phyloP scores from a whole-genome alignment of 371 early-diverging fungal species.

The Nosema muscidifuracis region DNA sequence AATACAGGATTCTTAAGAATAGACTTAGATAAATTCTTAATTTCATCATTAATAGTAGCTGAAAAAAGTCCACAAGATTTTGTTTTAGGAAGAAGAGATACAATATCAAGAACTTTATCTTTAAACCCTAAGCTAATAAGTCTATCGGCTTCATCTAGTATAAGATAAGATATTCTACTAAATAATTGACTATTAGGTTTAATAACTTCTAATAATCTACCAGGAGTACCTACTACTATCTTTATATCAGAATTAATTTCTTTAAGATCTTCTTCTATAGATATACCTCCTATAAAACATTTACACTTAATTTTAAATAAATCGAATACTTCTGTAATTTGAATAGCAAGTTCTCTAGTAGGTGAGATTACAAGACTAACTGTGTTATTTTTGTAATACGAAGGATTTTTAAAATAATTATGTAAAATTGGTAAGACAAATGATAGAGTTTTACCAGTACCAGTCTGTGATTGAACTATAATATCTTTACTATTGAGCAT shows the following conservation, averaged over 20 bases:
- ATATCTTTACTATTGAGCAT: conserved; percentile 46
- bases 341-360: conserved; percentile 87
- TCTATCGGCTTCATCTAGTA: conserved; percentile 90
- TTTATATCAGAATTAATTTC: conserved; percentile 82
- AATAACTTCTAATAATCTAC: conserved; percentile 85
- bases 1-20: conserved; percentile 24
- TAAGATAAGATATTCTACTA: conserved; percentile 66
- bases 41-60: conserved; percentile 44
- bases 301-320: conserved; percentile 72
- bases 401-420: not conserved
- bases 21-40: conserved; percentile 15
- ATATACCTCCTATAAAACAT: conserved; percentile 89
- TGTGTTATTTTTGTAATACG: not conserved
- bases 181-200: conserved; percentile 67
- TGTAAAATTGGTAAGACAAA: conserved; percentile 59
- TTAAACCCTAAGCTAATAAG: conserved; percentile 45
- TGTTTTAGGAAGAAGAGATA: conserved; percentile 22
- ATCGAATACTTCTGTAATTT: conserved; percentile 67
- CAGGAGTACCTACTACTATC: conserved; percentile 87
- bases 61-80: conserved; percentile 39
- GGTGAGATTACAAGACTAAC: conserved; percentile 76
- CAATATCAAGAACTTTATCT: conserved; percentile 22
- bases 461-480: conserved; percentile 56
- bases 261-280: conserved; percentile 82
- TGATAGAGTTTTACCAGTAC: conserved; percentile 60